These are phyloP conservation scores for Macrophomina pseudophaseolina DNA, from an alignment of 2,329 filamentous ascomycete species.

Conservation along the genomic window DNA sequence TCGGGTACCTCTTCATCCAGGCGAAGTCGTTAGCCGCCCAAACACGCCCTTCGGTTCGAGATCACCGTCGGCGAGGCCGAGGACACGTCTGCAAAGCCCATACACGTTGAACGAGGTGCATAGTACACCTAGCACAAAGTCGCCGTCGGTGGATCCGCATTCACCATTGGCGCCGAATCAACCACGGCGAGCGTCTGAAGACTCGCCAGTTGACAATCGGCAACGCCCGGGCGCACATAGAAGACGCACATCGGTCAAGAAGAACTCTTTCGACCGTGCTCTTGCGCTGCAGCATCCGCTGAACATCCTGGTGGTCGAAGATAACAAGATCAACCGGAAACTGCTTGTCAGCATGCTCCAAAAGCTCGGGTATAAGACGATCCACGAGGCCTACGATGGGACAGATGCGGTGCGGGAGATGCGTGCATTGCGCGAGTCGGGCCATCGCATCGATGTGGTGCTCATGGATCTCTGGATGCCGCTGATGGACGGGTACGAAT, in stretches of 20 bases:
- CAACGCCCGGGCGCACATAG: neutral
- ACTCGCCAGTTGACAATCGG: constrained; percentile 26
- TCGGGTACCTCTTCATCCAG: constrained; percentile 64
- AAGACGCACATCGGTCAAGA: constrained; percentile 29
- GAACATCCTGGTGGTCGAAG: constrained; percentile 72
- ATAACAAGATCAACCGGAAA: constrained; percentile 74
- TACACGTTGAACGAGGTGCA: constrained; percentile 10
- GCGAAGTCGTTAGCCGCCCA: constrained; percentile 42
- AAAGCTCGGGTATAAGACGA: constrained; percentile 68
- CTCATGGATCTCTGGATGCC: constrained; percentile 82
- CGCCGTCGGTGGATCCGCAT: constrained; percentile 30
- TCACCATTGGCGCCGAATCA: constrained; percentile 20
- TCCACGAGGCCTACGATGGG: constrained; percentile 71
- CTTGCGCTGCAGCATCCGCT: constrained; percentile 66
- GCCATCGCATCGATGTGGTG: constrained; percentile 62
- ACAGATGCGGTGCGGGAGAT: constrained; percentile 69
- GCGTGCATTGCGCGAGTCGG: constrained; percentile 44
- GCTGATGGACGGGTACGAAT: constrained; percentile 73
- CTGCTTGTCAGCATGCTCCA: constrained; percentile 69
- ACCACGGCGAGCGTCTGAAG: constrained; percentile 35
- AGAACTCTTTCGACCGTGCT: constrained; percentile 57
- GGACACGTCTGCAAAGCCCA: constrained; percentile 27
- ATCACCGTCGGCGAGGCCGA: constrained; percentile 12
- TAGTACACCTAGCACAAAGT: constrained; percentile 1
- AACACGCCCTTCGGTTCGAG: constrained; percentile 17